Percentiles rank a stretch among this genome's conserved stretches.
Evolutionary conservation across 2,329 filamentous ascomycete genomes (phyloP).

Genomic region (Talaromyces sp.): DNA sequence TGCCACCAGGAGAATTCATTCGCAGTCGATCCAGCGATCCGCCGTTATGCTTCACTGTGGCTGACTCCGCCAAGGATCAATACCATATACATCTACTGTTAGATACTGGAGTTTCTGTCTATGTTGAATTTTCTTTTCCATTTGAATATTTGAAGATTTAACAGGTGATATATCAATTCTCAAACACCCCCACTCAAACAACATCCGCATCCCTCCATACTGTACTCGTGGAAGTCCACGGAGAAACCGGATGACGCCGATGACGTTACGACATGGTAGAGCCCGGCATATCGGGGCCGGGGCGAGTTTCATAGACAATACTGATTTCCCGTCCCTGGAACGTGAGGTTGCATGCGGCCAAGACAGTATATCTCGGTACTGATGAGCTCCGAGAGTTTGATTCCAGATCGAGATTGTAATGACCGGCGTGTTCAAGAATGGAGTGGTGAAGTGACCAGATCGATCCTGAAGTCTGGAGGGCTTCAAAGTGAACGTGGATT

Average conservation of each 20-base stretch:
- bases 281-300: slow-evolving; percentile 1
- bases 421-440: no score
- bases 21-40: neutral
- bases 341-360: slow-evolving; percentile 4
- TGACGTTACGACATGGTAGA: slow-evolving; percentile 26
- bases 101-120: no score
- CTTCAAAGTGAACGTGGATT: neutral
- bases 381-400: neutral
- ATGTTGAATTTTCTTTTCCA: no score
- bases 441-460: neutral
- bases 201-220: neutral
- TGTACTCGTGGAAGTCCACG: slow-evolving; percentile 1
- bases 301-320: slow-evolving; percentile 1
- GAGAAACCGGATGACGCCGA: slow-evolving; percentile 27
- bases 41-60: neutral
- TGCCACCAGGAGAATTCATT: neutral
- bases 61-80: neutral
- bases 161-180: neutral
- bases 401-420: neutral
- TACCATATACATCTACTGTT: no score
- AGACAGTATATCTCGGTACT: neutral
- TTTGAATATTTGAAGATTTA: neutral
- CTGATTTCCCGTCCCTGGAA: neutral
- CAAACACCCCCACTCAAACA: neutral
- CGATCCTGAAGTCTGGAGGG: neutral